A percentile compares a stretch with the other conserved stretches of the same genome.
Conservation (phyloP, 768 basidiomycete genomes). For the Boletus barrowsii region DNA sequence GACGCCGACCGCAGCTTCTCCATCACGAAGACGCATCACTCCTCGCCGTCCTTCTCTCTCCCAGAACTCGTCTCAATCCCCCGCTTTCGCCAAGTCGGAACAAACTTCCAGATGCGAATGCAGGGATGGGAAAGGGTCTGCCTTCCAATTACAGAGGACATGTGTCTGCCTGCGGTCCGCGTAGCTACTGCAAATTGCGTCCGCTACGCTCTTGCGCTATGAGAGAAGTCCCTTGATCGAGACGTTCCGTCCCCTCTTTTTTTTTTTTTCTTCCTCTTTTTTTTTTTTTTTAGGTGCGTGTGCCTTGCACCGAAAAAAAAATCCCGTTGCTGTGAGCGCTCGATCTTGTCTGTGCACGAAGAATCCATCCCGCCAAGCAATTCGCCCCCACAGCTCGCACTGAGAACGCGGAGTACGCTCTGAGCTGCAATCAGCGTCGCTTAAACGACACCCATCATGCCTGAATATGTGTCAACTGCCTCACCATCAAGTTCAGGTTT, state of each 20-base stretch:
- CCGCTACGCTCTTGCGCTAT: slow-evolving; percentile 22
- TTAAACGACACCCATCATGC: not conserved
- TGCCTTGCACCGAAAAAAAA: slow-evolving; percentile 22
- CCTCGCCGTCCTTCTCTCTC: slow-evolving; percentile 16
- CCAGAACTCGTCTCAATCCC: slow-evolving; percentile 1
- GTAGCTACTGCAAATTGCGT: slow-evolving; percentile 22
- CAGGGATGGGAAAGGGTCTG: slow-evolving; percentile 25
- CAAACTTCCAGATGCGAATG: slow-evolving; percentile 15
- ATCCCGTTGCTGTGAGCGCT: not conserved
- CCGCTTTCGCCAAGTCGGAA: slow-evolving; percentile 15
- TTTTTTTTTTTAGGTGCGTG: not conserved
- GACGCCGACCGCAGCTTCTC: slow-evolving; percentile 16
- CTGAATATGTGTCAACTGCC: not conserved
- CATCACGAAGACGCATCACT: slow-evolving; percentile 22
- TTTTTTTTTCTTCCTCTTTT: slow-evolving; percentile 5
- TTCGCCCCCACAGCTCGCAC: not conserved
- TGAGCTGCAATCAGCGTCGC: slow-evolving; percentile 11
- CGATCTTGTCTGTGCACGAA: not conserved
- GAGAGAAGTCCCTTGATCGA: slow-evolving; percentile 15
- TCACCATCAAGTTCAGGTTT: slow-evolving; percentile 3
- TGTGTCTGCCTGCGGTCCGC: slow-evolving; percentile 31
- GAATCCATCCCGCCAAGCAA: no score
- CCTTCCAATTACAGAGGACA: slow-evolving; percentile 19
- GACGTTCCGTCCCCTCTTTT: slow-evolving; percentile 9
- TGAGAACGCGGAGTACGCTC: slow-evolving; percentile 23